Conservation (phyloP, 305 asterid genomes). For the Striga hermonthica region DNA sequence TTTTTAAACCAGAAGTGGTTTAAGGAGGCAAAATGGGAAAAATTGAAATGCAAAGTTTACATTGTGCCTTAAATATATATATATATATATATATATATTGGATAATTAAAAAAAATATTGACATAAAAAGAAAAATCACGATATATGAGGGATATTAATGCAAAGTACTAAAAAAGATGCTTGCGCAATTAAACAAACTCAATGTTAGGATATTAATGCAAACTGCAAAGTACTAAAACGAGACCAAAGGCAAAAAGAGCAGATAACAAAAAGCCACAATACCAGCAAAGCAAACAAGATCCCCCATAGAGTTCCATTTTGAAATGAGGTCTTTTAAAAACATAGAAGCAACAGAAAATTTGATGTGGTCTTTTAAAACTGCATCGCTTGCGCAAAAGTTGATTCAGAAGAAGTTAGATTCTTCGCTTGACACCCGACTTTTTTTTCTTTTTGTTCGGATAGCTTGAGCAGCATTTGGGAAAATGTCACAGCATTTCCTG, state of each 20-base stretch:
- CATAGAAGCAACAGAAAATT: constrained; percentile 10
- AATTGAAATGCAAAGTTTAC: too few species aligned
- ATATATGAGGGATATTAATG: too few species aligned
- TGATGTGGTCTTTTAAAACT: constrained; percentile 30
- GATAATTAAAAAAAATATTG: too few species aligned
- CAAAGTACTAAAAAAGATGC: too few species aligned
- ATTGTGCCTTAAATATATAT: too few species aligned
- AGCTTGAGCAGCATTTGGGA: constrained; percentile 16
- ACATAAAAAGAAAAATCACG: too few species aligned
- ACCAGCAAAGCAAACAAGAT: constrained; percentile 22
- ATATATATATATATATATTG: too few species aligned
- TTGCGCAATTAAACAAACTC: too few species aligned
- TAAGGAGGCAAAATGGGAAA: too few species aligned
- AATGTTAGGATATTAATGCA: too few species aligned
- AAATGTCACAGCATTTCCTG: constrained; percentile 65
- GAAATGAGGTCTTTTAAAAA: constrained; percentile 24
- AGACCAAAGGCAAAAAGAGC: not conserved
- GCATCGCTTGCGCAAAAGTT: constrained; percentile 36
- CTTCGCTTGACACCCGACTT: constrained; percentile 28
- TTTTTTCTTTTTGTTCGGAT: constrained; percentile 9
- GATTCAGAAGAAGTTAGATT: constrained; percentile 34
- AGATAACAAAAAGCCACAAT: constrained; percentile 19
- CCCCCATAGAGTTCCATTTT: constrained; percentile 25
- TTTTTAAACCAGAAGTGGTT: too few species aligned
- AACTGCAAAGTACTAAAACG: too few species aligned